Evolutionary conservation across 2,329 filamentous ascomycete genomes (phyloP), one percentile per base, ranked within the genome.

Genomic region (Ophiostoma perfectum): DNA sequence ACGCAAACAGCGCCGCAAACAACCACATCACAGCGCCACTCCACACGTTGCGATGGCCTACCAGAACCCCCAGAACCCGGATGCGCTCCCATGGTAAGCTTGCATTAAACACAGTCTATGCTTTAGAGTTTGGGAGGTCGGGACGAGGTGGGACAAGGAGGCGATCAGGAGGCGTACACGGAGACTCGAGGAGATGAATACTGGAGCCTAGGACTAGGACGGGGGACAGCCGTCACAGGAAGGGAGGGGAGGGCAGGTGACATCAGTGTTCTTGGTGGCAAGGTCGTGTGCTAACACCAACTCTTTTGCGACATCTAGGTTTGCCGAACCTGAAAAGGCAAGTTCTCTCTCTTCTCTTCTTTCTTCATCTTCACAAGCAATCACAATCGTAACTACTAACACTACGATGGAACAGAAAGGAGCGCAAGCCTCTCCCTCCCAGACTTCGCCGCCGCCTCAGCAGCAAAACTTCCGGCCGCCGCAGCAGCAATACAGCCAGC

Each of bases 51-150:
- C 63, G 5, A 98, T 98, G 94, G 94, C 94, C 68, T 98, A 98
- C 84, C 96, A 96, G 80, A 88, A 88, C 78, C 87, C 90, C 68
- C 95, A 93, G 82, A 96, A 99, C 78, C 93, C 93, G 45, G 94
- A 99, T 82, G 91, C 93, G 77, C 87, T 99, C 72, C 94, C 94
- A 77, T 92, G 92, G 90, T 95, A 84, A 81, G 89, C 45, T 14
- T 9, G 11, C 9, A 58, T 36, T 6, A 52, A 52, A 52, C 49
- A 27, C 16, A 6, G 16, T 52, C 6, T 7, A 6, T 7, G 49
- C 49, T 27, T 27, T 27, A 27, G 27, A 27, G 27, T 27, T 27
- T 27, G 27, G 27, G 27, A n/a, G 27, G 27, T 27, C 2, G 27
- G 27, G 27, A 27, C 27, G 27, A 27, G 27, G 27, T 27, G 27